Percentiles rank a stretch among this genome's conserved stretches.
Evolutionary conservation across 192 early-diverging fungal genomes (phyloP).

Genomic region (Allomyces macrogynus): DNA sequence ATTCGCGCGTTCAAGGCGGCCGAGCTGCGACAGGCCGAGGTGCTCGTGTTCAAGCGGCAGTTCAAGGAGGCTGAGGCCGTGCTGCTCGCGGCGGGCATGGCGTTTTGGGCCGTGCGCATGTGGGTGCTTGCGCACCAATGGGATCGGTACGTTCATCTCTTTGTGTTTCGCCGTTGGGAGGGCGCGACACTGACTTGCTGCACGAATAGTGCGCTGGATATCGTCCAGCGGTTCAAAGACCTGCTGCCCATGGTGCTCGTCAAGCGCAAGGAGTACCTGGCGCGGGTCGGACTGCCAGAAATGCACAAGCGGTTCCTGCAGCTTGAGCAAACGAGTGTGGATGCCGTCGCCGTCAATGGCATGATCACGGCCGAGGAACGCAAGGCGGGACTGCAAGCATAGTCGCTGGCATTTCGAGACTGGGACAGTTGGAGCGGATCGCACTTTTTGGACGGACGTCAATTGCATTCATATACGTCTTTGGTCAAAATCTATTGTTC

Average conservation of each 20-base stretch:
- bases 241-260: slow-evolving; percentile 36
- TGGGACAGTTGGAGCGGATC: too few relatives aligned
- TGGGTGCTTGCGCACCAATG: slow-evolving; percentile 31
- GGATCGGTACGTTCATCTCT: slow-evolving; percentile 23
- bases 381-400: not conserved
- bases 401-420: too few relatives aligned
- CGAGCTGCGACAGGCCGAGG: slow-evolving; percentile 27
- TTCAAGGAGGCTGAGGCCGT: slow-evolving; percentile 31
- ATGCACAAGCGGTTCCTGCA: slow-evolving; percentile 26
- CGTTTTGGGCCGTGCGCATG: slow-evolving; percentile 28
- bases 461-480: too few relatives aligned
- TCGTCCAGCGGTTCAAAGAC: slow-evolving; percentile 36
- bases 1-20: slow-evolving; percentile 25
- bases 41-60: slow-evolving; percentile 27
- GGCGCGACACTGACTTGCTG: too few relatives aligned
- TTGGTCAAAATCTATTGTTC: too few relatives aligned
- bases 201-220: slow-evolving; percentile 24
- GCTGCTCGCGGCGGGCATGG: slow-evolving; percentile 21
- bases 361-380: not conserved
- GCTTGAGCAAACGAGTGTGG: not conserved
- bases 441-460: too few relatives aligned
- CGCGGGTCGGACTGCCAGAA: slow-evolving; percentile 16
- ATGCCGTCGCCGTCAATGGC: not conserved
- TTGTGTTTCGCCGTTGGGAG: slow-evolving; percentile 1
- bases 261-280: slow-evolving; percentile 27